Percentiles rank a stretch among this genome's conserved stretches.
These are phyloP conservation scores for Trichoderma citrinoviride DNA, from an alignment of 2,329 filamentous ascomycete species.

Conservation along the genomic window DNA sequence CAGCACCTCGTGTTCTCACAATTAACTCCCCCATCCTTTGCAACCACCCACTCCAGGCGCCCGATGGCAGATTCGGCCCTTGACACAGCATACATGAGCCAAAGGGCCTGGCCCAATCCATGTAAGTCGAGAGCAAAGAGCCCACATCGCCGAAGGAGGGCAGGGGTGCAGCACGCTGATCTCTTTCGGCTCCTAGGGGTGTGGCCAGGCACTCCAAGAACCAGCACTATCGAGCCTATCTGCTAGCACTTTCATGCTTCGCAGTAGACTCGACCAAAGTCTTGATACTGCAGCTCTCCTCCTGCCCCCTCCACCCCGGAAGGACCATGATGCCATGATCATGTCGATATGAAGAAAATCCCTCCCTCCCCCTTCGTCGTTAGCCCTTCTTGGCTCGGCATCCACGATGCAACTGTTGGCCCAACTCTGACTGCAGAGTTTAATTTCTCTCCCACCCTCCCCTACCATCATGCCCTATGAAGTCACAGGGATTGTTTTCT, in stretches of 20 bases:
- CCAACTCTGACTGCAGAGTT: not conserved
- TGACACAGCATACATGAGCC: slow-evolving; percentile 1
- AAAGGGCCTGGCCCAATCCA: not conserved
- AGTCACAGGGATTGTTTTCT: not conserved
- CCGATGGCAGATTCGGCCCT: slow-evolving; percentile 2
- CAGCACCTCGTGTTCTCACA: not conserved
- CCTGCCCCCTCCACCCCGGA: not conserved
- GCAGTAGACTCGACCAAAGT: not conserved
- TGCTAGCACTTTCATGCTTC: too few species aligned
- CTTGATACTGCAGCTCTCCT: not conserved
- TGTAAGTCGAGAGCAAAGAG: not conserved
- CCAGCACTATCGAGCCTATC: too few species aligned
- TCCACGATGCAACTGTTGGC: not conserved
- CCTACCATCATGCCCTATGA: not conserved
- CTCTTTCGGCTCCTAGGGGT: not conserved
- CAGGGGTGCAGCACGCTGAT: not conserved
- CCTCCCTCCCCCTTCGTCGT: not conserved
- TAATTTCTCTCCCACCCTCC: not conserved
- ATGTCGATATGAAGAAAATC: slow-evolving; percentile 4
- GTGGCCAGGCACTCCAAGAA: too few species aligned
- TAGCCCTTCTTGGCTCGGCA: slow-evolving; percentile 1
- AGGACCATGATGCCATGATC: not conserved
- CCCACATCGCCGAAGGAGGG: not conserved
- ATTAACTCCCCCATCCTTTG: not conserved
- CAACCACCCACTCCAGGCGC: not conserved